Conservation (phyloP, 345 rosid genomes). For the Eucalyptus microcorys region DNA sequence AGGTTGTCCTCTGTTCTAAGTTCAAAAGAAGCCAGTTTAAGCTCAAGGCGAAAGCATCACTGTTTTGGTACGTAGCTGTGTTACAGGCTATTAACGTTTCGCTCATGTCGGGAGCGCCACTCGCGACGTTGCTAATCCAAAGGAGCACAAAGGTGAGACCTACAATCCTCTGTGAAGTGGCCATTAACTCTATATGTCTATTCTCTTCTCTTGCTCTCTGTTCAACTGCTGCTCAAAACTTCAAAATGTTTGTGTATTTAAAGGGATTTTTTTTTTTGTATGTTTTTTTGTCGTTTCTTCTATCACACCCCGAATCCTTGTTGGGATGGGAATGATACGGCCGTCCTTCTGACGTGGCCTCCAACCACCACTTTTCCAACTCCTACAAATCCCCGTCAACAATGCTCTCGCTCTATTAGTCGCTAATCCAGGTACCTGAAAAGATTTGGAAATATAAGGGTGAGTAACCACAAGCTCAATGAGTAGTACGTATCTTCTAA, state of each 20-base stretch:
- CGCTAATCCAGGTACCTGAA: too few species aligned
- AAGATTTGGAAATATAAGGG: too few species aligned
- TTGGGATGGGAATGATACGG: too few species aligned
- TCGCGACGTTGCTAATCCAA: neutral
- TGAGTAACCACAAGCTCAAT: too few species aligned
- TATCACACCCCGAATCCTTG: too few species aligned
- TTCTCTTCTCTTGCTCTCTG: neutral
- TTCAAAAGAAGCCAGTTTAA: neutral
- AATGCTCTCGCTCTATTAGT: too few species aligned
- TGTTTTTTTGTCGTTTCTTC: neutral
- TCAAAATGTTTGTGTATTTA: neutral
- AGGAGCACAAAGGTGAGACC: neutral
- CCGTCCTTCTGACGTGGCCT: too few species aligned
- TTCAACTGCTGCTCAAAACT: neutral
- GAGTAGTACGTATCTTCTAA: too few species aligned
- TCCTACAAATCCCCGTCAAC: too few species aligned
- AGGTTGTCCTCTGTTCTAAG: neutral
- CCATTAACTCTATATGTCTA: neutral
- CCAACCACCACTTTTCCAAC: too few species aligned
- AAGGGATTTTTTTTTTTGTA: neutral
- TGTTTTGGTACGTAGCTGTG: fast-evolving
- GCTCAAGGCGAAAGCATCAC: neutral
- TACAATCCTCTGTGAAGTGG: neutral
- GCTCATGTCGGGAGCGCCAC: neutral
- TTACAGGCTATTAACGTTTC: fast-evolving